Conservation (phyloP, 495 filamentous ascomycete genomes). For the Cercophora newfieldiana region DNA sequence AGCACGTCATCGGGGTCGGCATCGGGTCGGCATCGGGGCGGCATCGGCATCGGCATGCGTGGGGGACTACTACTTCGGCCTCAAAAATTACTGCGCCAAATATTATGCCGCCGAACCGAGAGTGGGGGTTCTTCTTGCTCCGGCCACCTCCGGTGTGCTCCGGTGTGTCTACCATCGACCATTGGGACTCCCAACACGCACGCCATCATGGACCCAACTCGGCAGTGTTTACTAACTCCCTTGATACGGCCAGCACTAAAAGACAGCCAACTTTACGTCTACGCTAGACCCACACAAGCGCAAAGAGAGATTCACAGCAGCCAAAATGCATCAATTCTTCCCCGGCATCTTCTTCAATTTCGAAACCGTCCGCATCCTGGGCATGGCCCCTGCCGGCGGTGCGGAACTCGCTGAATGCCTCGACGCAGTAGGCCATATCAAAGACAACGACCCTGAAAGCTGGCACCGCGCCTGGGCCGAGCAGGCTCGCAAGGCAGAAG, state of each 20-base stretch:
- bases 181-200: too few species aligned
- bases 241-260: too few species aligned
- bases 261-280: too few species aligned
- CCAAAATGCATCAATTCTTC: constrained; percentile 18
- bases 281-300: background rate
- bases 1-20: constrained; percentile 1
- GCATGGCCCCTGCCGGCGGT: constrained; percentile 37
- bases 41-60: constrained; percentile 4
- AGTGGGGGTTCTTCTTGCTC: too few species aligned
- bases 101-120: too few species aligned
- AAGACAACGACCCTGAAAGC: constrained; percentile 37
- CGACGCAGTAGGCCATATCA: constrained; percentile 40
- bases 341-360: constrained; percentile 48
- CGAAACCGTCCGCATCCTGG: constrained; percentile 47
- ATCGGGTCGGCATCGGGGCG: background rate
- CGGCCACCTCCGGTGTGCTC: too few species aligned
- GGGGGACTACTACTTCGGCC: background rate
- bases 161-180: too few species aligned
- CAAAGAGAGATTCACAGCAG: background rate
- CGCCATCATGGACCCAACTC: too few species aligned
- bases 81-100: background rate
- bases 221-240: too few species aligned
- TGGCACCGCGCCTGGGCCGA: constrained; percentile 42
- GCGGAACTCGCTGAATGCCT: constrained; percentile 46
- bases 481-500: constrained; percentile 33